Conservation (phyloP, 192 early-diverging fungal genomes). For the Piromyces finnis region DNA sequence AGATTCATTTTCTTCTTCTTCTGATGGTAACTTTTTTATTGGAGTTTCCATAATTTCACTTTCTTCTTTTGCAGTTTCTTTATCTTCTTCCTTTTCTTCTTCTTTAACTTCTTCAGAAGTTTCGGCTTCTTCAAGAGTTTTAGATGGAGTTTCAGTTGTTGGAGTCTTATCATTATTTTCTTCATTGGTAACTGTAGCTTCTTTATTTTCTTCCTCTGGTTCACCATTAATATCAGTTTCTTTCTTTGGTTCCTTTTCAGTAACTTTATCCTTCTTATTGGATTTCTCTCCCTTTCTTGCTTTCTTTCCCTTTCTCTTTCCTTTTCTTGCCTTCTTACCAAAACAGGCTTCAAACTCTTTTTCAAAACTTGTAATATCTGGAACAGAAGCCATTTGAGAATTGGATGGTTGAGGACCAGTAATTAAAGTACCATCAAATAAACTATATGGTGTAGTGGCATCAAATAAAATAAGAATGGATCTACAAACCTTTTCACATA, state of each 20-base stretch:
- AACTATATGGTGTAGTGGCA: conserved; percentile 53
- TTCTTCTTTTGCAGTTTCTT: neutral
- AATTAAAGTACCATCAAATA: conserved; percentile 26
- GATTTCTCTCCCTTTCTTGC: neutral
- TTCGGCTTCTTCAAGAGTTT: neutral
- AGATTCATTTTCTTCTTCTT: neutral
- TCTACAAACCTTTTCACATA: conserved; percentile 55
- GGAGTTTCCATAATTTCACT: no score
- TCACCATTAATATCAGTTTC: neutral
- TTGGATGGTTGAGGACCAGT: neutral
- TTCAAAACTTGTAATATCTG: neutral
- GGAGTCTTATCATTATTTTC: no score
- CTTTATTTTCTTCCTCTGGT: neutral
- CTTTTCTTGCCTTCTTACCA: neutral
- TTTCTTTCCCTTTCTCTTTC: neutral
- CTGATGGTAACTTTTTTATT: no score
- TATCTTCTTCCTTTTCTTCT: neutral
- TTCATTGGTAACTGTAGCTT: no score
- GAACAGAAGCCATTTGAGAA: neutral
- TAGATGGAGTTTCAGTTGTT: neutral
- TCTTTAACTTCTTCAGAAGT: neutral
- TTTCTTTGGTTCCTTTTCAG: neutral
- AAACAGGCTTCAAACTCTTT: neutral
- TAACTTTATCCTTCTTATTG: neutral
- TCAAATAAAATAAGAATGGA: conserved; percentile 59